phyloP scores from a whole-genome alignment of 2,329 filamentous ascomycete species.

The Colletotrichum cordylinicola region DNA sequence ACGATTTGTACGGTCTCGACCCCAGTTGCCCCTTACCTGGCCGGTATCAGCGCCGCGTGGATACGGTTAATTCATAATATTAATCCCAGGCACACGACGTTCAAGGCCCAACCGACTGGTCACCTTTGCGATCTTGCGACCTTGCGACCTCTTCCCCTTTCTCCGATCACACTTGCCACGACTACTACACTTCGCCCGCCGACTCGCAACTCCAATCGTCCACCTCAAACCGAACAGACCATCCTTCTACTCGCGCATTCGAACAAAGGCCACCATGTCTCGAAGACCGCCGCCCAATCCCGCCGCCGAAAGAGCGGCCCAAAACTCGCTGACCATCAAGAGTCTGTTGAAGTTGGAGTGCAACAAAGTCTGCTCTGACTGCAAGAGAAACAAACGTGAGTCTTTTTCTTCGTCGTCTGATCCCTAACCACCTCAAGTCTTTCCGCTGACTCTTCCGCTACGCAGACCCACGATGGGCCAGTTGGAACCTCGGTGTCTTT shows the following conservation, averaged over 20 bases:
- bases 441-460: slow-evolving; percentile 9
- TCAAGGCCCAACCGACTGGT: neutral
- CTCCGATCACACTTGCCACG: neutral
- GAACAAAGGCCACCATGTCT: slow-evolving; percentile 65
- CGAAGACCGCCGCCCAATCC: slow-evolving; percentile 77
- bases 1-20: slow-evolving; percentile 1
- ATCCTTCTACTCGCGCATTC: neutral
- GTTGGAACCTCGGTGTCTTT: slow-evolving; percentile 97
- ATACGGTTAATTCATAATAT: slow-evolving; percentile 14
- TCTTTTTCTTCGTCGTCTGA: slow-evolving; percentile 23
- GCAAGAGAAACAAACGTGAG: slow-evolving; percentile 97
- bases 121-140: slow-evolving; percentile 15
- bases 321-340: slow-evolving; percentile 95
- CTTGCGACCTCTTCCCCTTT: neutral
- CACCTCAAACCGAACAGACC: neutral
- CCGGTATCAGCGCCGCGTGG: slow-evolving; percentile 17
- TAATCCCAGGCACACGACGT: slow-evolving; percentile 5
- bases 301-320: slow-evolving; percentile 84
- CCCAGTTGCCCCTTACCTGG: slow-evolving; percentile 19
- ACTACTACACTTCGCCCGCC: neutral
- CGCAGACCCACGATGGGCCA: slow-evolving; percentile 95
- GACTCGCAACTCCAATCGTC: neutral
- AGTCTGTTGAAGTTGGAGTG: slow-evolving; percentile 90
- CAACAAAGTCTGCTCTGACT: slow-evolving; percentile 98
- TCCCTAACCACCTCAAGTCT: neutral